phyloP scores from a whole-genome alignment of 176 grass and related monocot species.

The Phoenix roebelenii region DNA sequence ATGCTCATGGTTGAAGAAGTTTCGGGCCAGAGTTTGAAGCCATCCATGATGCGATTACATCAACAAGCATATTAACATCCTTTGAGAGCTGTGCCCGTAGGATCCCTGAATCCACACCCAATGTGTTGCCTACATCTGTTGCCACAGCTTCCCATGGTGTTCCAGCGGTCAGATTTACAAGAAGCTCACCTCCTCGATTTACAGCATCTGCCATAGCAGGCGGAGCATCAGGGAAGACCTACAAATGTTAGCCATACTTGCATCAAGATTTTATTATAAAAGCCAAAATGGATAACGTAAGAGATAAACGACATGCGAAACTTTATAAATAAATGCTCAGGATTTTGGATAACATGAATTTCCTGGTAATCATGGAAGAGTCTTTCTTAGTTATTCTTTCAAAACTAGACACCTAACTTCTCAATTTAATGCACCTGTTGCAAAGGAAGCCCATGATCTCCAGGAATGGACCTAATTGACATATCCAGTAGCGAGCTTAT shows the following conservation, averaged over 20 bases:
- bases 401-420: not conserved
- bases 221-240: slow-evolving; percentile 87
- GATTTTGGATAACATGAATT: no score
- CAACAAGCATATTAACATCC: slow-evolving; percentile 62
- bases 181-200: slow-evolving; percentile 68
- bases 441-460: slow-evolving; percentile 81
- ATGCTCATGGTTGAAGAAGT: slow-evolving; percentile 47
- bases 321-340: no score
- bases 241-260: not conserved
- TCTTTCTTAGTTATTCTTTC: no score
- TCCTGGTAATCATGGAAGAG: no score
- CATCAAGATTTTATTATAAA: no score
- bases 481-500: slow-evolving; percentile 87
- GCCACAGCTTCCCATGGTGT: slow-evolving; percentile 87
- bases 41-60: slow-evolving; percentile 66
- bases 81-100: slow-evolving; percentile 55
- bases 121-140: slow-evolving; percentile 62
- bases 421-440: slow-evolving; percentile 54
- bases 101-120: slow-evolving; percentile 62
- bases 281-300: no score
- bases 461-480: slow-evolving; percentile 77
- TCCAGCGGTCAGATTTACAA: slow-evolving; percentile 62
- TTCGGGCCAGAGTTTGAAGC: slow-evolving; percentile 70
- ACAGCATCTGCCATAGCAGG: slow-evolving; percentile 91
- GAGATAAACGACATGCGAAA: no score